A percentile compares a stretch with the other conserved stretches of the same genome.
Conservation (phyloP, 2,329 filamentous ascomycete species). For the Beauveria sp. region DNA sequence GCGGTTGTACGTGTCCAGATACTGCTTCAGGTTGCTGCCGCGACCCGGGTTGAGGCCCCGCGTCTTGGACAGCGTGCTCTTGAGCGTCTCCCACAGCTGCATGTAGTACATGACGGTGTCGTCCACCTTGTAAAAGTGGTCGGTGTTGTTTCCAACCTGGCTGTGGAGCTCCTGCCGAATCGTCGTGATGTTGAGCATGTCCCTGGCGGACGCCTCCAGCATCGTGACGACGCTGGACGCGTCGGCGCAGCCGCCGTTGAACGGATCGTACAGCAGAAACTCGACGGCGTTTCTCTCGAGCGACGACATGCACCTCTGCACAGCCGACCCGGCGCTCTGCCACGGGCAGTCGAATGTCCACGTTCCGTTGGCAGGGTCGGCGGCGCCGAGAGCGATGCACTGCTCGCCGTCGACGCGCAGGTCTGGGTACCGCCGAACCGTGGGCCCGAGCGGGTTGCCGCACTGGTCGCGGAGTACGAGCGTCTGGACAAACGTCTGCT, state of each 20-base stretch:
- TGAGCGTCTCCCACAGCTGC: conserved; percentile 24
- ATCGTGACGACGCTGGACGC: conserved; percentile 28
- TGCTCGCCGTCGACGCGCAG: conserved; percentile 25
- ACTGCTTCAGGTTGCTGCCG: conserved; percentile 22
- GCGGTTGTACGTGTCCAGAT: conserved; percentile 25
- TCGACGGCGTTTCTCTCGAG: conserved; percentile 26
- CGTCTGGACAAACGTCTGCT: conserved; percentile 22
- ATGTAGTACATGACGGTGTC: conserved; percentile 21
- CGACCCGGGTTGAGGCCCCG: conserved; percentile 11
- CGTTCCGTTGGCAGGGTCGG: conserved; percentile 19
- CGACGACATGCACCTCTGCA: conserved; percentile 23
- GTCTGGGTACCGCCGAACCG: conserved; percentile 22
- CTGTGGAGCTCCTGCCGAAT: conserved; percentile 22
- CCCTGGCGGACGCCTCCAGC: conserved; percentile 20
- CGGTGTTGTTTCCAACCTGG: conserved; percentile 17
- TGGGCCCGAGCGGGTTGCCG: conserved; percentile 20
- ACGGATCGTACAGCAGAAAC: conserved; percentile 27
- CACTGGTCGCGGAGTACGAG: conserved; percentile 30
- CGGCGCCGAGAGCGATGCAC: conserved; percentile 23
- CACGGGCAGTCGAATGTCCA: conserved; percentile 31
- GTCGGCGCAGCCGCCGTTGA: conserved; percentile 28
- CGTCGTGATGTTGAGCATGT: conserved; percentile 21
- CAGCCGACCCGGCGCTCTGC: conserved; percentile 23
- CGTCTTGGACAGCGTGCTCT: conserved; percentile 23
- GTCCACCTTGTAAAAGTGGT: conserved; percentile 18